phyloP scores from a whole-genome alignment of 495 filamentous ascomycete genomes.

The Penicillium malachiteum region DNA sequence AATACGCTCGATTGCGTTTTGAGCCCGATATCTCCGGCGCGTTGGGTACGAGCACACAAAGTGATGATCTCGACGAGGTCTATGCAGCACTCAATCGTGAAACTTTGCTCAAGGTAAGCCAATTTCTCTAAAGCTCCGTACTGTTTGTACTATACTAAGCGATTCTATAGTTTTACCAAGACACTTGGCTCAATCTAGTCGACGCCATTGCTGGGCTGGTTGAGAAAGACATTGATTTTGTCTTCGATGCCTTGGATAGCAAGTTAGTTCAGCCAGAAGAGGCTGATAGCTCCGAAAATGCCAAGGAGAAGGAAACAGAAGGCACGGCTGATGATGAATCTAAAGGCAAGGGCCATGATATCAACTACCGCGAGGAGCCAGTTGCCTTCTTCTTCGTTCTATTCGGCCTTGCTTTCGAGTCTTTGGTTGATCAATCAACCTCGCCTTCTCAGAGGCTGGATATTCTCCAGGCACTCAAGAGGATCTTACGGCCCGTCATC shows the following conservation, averaged over 20 bases:
- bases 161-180: constrained; percentile 77
- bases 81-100: constrained; percentile 94
- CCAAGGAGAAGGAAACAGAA: constrained; percentile 48
- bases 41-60: constrained; percentile 63
- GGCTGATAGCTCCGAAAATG: constrained; percentile 15
- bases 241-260: constrained; percentile 93
- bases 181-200: constrained; percentile 93
- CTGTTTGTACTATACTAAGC: constrained; percentile 22
- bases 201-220: constrained; percentile 98
- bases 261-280: constrained; percentile 48
- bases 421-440: constrained; percentile 76
- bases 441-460: constrained; percentile 79
- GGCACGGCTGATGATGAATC: constrained; percentile 38
- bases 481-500: constrained; percentile 92
- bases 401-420: constrained; percentile 95
- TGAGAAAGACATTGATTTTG: constrained; percentile 94
- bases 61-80: constrained; percentile 80
- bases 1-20: constrained; percentile 90
- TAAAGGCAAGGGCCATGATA: constrained; percentile 64
- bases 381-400: constrained; percentile 99
- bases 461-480: constrained; percentile 87
- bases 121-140: neutral
- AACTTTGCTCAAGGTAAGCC: constrained; percentile 70
- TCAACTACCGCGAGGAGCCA: constrained; percentile 97
- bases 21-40: constrained; percentile 95